Base-by-base conservation (phyloP, 129 eudicot genomes). In the Kitagawia praeruptora region DNA sequence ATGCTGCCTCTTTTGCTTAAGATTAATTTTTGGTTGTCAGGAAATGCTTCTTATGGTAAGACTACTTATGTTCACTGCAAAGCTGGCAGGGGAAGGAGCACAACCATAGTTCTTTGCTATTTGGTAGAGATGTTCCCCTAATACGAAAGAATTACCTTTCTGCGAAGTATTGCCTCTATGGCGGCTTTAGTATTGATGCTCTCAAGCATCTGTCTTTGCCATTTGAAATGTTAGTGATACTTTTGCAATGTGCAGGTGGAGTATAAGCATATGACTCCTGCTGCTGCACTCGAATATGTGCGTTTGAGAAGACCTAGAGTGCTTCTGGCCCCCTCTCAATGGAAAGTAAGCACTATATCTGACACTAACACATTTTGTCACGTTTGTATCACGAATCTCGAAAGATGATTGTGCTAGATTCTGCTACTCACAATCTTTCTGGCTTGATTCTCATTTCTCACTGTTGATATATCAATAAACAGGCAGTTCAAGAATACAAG, bases 1-100 rank as follows among this genome's bases (percentile, higher is more conserved):
- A 34, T 12, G 39, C 37, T 47, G 45, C 58, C 12, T 51, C 66
- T 46, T 51, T 78, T 28, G 42, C 67, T 27, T 46, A 4, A 25
- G 1, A 3, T 31, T 28, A 8, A 39, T 63, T 63, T n/a, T 80
- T 16, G 79, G 81, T 49, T 75, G 78, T 41, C 81, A 96, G 99
- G 79, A 54, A 96, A 96, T 82, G 89, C 97, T 28, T 83, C 85
- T 11, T 70, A 76, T 75, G 93, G 97, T 51, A 85, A 77, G 79
- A 91, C 93, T 56, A 96, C 99, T 11, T 96, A 92, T 42, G 98
- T 96, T 31, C 99, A 96, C 88, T 96, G 99, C 84, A 96, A 96
- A 89, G 99, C 99, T 63, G 99, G 99, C 74, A 81, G 99, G 76
- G 99, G 99, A 80, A 80, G 99, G 88, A 96, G 99, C 87, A 96